Evolutionary conservation across 352 stramenopile species (phyloP).

Genomic region (Thalassiosira mediterranea): DNA sequence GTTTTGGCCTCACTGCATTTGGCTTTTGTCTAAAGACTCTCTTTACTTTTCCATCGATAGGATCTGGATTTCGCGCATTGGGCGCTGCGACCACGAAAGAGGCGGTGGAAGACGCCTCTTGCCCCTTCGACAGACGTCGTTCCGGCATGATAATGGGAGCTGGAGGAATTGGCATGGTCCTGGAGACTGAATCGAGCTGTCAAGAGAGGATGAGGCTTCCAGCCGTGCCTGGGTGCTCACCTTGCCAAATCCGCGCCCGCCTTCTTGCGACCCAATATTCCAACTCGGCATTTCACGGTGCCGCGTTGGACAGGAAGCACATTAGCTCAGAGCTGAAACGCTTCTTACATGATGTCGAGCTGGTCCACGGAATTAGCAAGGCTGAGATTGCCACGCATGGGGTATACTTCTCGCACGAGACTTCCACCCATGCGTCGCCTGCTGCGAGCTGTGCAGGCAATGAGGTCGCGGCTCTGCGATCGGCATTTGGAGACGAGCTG

Average conservation of each 20-base stretch:
- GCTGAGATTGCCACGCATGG: conserved; percentile 90
- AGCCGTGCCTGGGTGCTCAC: conserved; percentile 49
- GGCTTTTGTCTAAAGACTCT: too few relatives aligned
- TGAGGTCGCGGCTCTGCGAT: conserved; percentile 87
- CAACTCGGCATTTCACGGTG: conserved; percentile 96
- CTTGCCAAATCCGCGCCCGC: conserved; percentile 80
- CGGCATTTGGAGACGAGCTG: conserved; percentile 86
- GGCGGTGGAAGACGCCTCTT: conserved; percentile 85
- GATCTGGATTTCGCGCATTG: conserved; percentile 92
- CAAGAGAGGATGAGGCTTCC: conserved; percentile 53
- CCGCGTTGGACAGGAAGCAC: conserved; percentile 91
- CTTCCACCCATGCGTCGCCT: conserved; percentile 92
- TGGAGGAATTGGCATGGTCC: conserved; percentile 85
- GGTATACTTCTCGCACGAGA: conserved; percentile 98
- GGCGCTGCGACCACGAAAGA: conserved; percentile 90
- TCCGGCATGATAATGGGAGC: conserved; percentile 94
- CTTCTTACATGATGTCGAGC: conserved; percentile 90
- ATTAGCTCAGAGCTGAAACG: conserved; percentile 91
- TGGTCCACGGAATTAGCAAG: conserved; percentile 90
- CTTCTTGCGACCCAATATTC: conserved; percentile 93
- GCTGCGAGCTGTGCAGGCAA: conserved; percentile 93
- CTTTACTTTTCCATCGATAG: too few relatives aligned
- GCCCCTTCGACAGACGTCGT: conserved; percentile 91
- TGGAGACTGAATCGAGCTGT: conserved; percentile 77
- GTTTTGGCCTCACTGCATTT: too few relatives aligned